Evolutionary conservation across 805 yeast species (phyloP), one percentile per base, ranked within the genome.

Genomic region (Zygoascus ofunaensis): DNA sequence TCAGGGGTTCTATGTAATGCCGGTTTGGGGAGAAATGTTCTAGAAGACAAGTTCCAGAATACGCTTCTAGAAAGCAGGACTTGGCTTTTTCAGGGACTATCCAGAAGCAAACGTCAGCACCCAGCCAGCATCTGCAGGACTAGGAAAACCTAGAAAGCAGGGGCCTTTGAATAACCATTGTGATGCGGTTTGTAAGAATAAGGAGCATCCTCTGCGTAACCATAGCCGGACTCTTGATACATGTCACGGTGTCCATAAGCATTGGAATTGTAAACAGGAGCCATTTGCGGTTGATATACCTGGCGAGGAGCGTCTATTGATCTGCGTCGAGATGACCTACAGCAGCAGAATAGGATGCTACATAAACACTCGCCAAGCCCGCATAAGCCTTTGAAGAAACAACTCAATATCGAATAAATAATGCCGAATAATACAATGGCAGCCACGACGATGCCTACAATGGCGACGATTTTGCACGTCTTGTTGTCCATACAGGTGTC

Each of bases 401-500:
- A 79, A 41, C 79, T 72, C 41, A 80, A 51, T 1, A 84, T 20
- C 0, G 77, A 72, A 12, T 73, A 66, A 1, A 81, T 17, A 3
- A 82, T 21, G 22, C 30, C 22, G 15, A 18, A 14, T 12, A 17
- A 12, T 0, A 82, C 47, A 2, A 84, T 52, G 0, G 59, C 68
- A 0, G 79, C 90, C 10, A 85, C 55, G 0, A 68, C 75, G 2
- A 83, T 80, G 2, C 83, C 81, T 12, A 82, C 84, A 37, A 84
- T 83, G 3, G 84, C 89, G 18, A 81, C 74, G 46, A 83, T 75
- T 57, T 84, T 85, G 62, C 94, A 85, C 39, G 79, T 69, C 37
- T 65, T 78, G 60, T 82, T 81, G 56, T 72, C 81, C 90, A 82
- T 83, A 63, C 94, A 85, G 2, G 84, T 74, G 56, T 80, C 77